Evolutionary conservation across 441 rosid species (phyloP).

Genomic region (Syzygium malaccense): DNA sequence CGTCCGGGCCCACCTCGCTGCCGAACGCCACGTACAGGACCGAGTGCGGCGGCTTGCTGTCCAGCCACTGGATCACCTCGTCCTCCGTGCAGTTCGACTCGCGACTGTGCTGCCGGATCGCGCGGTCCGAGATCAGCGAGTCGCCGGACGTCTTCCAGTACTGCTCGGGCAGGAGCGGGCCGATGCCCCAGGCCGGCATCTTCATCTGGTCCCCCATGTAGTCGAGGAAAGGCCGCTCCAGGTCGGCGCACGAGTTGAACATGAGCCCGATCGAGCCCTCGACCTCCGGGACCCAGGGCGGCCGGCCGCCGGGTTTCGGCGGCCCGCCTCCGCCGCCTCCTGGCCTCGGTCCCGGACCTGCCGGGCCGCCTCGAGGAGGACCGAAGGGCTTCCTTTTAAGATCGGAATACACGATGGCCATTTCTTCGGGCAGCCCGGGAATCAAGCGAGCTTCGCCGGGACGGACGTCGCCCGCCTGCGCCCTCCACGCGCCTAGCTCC

Average conservation of each 20-base stretch:
- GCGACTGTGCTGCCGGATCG: neutral
- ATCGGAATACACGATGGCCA: constrained; percentile 17
- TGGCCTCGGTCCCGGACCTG: neutral
- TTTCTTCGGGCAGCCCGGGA: constrained; percentile 18
- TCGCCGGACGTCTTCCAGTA: constrained; percentile 18
- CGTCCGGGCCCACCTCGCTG: constrained; percentile 35
- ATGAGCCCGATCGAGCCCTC: constrained; percentile 14
- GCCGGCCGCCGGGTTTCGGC: constrained; percentile 14
- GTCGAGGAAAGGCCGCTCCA: constrained; percentile 17
- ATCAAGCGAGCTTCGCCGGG: constrained; percentile 8
- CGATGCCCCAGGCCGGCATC: constrained; percentile 25
- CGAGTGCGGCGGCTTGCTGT: constrained; percentile 33
- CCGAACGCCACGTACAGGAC: constrained; percentile 44
- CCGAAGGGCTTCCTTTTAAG: constrained; percentile 8
- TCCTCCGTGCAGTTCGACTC: constrained; percentile 8
- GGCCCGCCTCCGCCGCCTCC: constrained; percentile 1
- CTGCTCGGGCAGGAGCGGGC: constrained; percentile 26
- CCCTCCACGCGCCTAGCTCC: constrained; percentile 21
- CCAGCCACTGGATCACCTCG: constrained; percentile 22
- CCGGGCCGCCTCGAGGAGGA: neutral
- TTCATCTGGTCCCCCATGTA: constrained; percentile 13
- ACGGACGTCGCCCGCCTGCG: neutral
- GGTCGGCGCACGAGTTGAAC: constrained; percentile 21
- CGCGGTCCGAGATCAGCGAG: constrained; percentile 18
- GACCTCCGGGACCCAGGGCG: constrained; percentile 17